Conservation (phyloP, 768 basidiomycete genomes). For the Tylopilus felleus region DNA sequence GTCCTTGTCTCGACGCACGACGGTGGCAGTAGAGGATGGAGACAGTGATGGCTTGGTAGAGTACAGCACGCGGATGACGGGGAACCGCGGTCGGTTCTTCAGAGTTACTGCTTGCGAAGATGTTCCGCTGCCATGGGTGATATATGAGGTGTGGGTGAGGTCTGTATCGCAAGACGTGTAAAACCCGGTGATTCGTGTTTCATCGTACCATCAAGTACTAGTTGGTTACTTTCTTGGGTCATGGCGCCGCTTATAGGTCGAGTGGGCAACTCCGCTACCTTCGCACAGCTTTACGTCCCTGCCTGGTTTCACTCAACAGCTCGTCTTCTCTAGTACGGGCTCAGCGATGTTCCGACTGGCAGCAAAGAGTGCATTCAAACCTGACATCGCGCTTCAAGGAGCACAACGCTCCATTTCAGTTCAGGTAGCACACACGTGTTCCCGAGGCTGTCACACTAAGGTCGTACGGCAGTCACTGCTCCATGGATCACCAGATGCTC, state of each 20-base stretch:
- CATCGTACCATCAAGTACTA: not conserved
- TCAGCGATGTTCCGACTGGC: conserved; percentile 24
- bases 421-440: conserved; percentile 43
- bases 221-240: not conserved
- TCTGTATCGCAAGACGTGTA: conserved; percentile 11
- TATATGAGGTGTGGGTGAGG: conserved; percentile 43
- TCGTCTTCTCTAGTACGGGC: not conserved
- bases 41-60: conserved; percentile 19
- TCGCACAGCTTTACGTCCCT: conserved; percentile 3
- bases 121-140: conserved; percentile 32
- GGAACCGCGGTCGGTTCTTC: conserved; percentile 26
- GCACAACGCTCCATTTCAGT: conserved; percentile 56
- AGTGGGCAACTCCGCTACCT: conserved; percentile 21
- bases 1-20: conserved; percentile 6
- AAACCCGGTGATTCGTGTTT: not conserved
- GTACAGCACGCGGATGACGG: conserved; percentile 24
- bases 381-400: conserved; percentile 15
- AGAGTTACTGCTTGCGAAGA: conserved; percentile 27
- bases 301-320: conserved; percentile 4
- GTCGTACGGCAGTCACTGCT: conserved; percentile 62
- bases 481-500: conserved; percentile 92
- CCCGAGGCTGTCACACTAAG: conserved; percentile 27
- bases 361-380: conserved; percentile 14
- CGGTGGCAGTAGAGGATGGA: not conserved
- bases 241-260: not conserved